Base-by-base conservation (phyloP, 805 yeast species). In the Lipomyces mesembrius region DNA sequence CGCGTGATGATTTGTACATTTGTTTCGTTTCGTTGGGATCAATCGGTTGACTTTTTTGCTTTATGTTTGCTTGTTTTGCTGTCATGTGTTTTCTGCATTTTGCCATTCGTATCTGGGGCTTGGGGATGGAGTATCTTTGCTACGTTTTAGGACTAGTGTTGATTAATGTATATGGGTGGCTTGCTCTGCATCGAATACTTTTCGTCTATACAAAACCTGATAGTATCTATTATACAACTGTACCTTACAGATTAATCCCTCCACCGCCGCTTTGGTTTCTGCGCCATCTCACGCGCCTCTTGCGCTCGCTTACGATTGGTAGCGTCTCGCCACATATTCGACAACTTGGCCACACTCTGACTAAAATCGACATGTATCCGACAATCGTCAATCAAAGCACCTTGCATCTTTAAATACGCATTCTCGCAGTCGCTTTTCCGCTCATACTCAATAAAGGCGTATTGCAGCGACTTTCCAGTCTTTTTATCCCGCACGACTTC, bases 281-380 rank as follows among this genome's bases (percentile, higher is more conserved):
- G 7, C 6, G 58, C 60, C 17, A 11, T 6, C 32, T 32, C 49
- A 34, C 51, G 29, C 2, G 71, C 71, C 22, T 67, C 67, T 11
- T 29, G 22, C 43, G 61, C 62, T 29, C 71, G 49, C 49, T 63
- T 63, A 11, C 32, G 60, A 46, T 68, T 68, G 12, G 68, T 60
- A 29, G 46, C 52, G 8, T 29, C 52, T 9, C 71, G 56, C 71
- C 71, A 68, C 22, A 32, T 17, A 46, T 63, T 22, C 51, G 62
- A 56, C 39, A 68, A 87, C 83, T 12, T 77, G 54, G 68, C 60
- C 32, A 72, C 81, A 74, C 87, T 83, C 74, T 88, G 92, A 66
- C 88, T 83, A 78, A 88, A 88, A 74, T 88, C 92, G 55, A 88
- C 89, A 66, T 85, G 85, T 27, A 88, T 83, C 63, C 89, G 79